Percentiles rank a stretch among this genome's conserved stretches.
Evolutionary conservation across 2,329 filamentous ascomycete species (phyloP).

Genomic region (Paraconiothyrium sp.): DNA sequence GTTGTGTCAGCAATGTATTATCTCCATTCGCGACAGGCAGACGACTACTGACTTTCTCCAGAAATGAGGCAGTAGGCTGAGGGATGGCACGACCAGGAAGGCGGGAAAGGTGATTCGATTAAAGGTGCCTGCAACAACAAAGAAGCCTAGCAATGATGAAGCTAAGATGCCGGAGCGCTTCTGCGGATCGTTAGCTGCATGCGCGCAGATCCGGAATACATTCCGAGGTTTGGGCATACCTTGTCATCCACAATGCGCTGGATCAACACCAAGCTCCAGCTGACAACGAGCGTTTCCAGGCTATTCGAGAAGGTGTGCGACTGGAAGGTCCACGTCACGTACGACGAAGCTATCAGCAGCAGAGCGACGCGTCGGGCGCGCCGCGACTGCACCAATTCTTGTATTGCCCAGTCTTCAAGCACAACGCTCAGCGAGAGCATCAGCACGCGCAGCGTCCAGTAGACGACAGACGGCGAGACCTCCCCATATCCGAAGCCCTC

Average conservation of each 20-base stretch:
- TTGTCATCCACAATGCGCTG: conserved; percentile 82
- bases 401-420: conserved; percentile 95
- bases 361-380: conserved; percentile 77
- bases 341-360: conserved; percentile 90
- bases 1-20: conserved; percentile 17
- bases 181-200: conserved; percentile 57
- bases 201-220: conserved; percentile 30
- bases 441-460: conserved; percentile 85
- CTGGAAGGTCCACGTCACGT: conserved; percentile 99
- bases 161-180: conserved; percentile 79
- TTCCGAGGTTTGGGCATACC: conserved; percentile 61
- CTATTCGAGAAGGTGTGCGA: conserved; percentile 99
- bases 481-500: conserved; percentile 82
- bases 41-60: conserved; percentile 72
- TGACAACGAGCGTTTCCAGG: conserved; percentile 89
- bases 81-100: conserved; percentile 83
- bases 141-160: conserved; percentile 79
- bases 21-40: neutral
- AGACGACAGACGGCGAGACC: conserved; percentile 84
- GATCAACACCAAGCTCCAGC: conserved; percentile 93
- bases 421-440: conserved; percentile 98
- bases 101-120: conserved; percentile 98
- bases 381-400: conserved; percentile 84
- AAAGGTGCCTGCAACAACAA: conserved; percentile 87
- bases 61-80: conserved; percentile 87